Evolutionary conservation across 2,329 filamentous ascomycete species (phyloP), one percentile per base, ranked within the genome.

Genomic region (Talaromyces islandicus): DNA sequence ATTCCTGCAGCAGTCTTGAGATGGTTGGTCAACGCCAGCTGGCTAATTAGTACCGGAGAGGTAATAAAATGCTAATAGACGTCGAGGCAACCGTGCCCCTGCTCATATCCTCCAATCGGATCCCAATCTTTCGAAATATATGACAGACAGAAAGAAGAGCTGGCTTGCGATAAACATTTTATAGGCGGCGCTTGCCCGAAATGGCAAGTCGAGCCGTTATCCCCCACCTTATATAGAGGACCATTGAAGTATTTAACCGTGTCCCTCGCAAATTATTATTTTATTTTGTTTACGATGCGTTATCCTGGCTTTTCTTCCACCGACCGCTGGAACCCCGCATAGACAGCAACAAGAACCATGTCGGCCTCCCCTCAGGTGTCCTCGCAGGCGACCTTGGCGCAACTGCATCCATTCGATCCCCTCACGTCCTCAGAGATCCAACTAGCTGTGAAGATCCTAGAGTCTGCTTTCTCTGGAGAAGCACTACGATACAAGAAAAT

Each of bases 401-500:
- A 62, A 46, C 63, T 65, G 60, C 75, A 77, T 64, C 75, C 75
- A 11, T 76, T 77, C 58, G 74, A 76, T 62, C 73, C 74, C 19
- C 70, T 77, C 53, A 73, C 71, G 14, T 71, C 74, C 21, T 69
- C 64, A 57, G 75, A 77, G 60, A 76, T 77, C 61, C 69, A 70
- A 60, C 60, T 77, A 58, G 73, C 72, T n/a, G 73, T 73, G 19
- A 71, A 71, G 58, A 65, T 77, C 59, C 64, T 77, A 29, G 64
- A 75, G 65, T 65, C 69, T 2, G 65, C 73, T 24, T 76, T 76
- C 55, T 72, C 73, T 1, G 70, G 69, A 2, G 67, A 73, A 6
- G 61, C 66, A 27, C 63, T 80, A 30, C 73, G 77, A 6, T 86
- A 85, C 79, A 90, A 90, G 75, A 83, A 82, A 65, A 82, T 91